A percentile compares a stretch with the other conserved stretches of the same genome.
Conservation (phyloP, 495 filamentous ascomycete genomes). For the Penicilliopsis zonata region DNA sequence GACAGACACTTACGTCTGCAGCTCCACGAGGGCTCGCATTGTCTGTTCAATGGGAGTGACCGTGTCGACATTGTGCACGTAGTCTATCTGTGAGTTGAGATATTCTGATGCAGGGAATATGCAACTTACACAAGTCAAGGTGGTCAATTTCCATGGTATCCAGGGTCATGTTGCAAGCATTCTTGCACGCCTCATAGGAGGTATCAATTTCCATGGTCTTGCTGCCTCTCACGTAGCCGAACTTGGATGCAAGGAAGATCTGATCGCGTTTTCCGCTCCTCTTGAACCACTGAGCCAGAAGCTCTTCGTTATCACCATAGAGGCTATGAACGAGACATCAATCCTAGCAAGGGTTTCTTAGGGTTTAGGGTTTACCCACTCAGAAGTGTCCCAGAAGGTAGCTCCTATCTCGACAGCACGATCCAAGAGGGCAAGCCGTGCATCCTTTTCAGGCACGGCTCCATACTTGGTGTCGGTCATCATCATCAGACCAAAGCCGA, state of each 20-base stretch:
- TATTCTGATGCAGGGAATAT: too few relatives aligned
- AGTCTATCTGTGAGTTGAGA: too few relatives aligned
- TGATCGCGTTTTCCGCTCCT: conserved; percentile 36
- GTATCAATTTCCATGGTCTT: too few relatives aligned
- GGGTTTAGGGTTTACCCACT: too few relatives aligned
- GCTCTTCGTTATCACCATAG: conserved; percentile 43
- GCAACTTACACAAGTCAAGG: too few relatives aligned
- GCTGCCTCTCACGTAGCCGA: conserved; percentile 24
- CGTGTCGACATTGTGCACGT: conserved; percentile 22
- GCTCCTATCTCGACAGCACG: conserved; percentile 31
- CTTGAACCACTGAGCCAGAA: conserved; percentile 44
- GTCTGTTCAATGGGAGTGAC: conserved; percentile 39
- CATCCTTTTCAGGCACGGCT: conserved; percentile 22
- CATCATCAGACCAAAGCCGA: conserved; percentile 45
- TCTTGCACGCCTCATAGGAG: conserved; percentile 27
- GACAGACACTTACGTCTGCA: too few relatives aligned
- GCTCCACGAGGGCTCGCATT: conserved; percentile 29
- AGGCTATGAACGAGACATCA: too few relatives aligned
- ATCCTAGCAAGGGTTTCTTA: too few relatives aligned
- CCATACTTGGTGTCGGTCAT: conserved; percentile 33
- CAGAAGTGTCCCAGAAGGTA: conserved; percentile 25
- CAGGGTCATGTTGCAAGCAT: conserved; percentile 32
- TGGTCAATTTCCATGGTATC: conserved; percentile 24
- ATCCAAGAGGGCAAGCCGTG: conserved; percentile 38
- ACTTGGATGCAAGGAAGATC: conserved; percentile 46